Evolutionary conservation across 2,329 filamentous ascomycete genomes (phyloP).

Genomic region (Calonectria multiphialidica): DNA sequence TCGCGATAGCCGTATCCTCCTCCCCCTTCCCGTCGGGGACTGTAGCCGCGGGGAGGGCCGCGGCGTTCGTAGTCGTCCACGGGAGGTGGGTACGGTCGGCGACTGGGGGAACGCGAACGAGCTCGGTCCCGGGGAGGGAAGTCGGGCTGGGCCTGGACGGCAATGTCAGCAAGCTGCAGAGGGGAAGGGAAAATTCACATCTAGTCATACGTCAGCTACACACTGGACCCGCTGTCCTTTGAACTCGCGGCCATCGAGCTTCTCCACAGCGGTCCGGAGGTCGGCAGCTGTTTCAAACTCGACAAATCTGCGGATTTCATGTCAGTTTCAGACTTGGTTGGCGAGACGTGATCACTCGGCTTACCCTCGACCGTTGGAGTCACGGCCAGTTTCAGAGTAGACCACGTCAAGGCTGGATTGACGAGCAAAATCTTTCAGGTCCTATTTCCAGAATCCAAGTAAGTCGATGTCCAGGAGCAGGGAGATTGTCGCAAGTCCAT

Average conservation of each 20-base stretch:
- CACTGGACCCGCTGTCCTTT: constrained; percentile 91
- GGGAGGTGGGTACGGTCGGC: constrained; percentile 75
- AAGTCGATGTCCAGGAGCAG: constrained; percentile 76
- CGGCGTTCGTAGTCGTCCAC: constrained; percentile 88
- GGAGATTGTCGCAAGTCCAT: constrained; percentile 47
- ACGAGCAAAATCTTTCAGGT: constrained; percentile 99
- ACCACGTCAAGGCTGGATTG: constrained; percentile 97
- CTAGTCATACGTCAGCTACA: constrained; percentile 78
- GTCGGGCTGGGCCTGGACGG: constrained; percentile 81
- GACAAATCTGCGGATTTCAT: constrained; percentile 77
- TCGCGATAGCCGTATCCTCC: constrained; percentile 82
- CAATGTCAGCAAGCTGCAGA: constrained; percentile 38
- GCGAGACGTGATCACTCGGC: constrained; percentile 47
- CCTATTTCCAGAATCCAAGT: constrained; percentile 88
- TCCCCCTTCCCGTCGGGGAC: constrained; percentile 77
- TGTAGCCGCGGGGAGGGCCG: constrained; percentile 83
- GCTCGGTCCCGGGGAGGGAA: constrained; percentile 75
- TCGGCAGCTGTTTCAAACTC: constrained; percentile 96
- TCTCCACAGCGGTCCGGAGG: constrained; percentile 91
- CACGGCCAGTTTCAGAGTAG: constrained; percentile 95
- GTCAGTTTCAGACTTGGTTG: neutral
- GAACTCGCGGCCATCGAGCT: constrained; percentile 93
- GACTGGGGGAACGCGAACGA: constrained; percentile 81
- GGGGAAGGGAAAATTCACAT: constrained; percentile 5
- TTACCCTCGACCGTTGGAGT: constrained; percentile 92